Evolutionary conservation across 2,329 filamentous ascomycete genomes (phyloP), one percentile per base, ranked within the genome.

Genomic region (Saccharata proteae): DNA sequence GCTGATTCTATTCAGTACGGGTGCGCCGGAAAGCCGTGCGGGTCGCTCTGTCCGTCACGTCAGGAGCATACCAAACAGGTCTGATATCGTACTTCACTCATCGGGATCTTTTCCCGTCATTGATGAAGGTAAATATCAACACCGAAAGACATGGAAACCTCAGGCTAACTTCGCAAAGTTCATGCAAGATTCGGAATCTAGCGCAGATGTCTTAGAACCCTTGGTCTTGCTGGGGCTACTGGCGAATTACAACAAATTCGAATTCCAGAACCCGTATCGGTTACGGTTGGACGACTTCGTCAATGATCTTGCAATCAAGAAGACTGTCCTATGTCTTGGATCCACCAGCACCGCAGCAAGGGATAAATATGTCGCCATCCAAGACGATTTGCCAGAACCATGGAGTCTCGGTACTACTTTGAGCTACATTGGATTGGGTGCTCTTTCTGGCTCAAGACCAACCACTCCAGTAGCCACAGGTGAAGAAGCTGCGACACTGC

Each of bases 241-340:
- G 32, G 81, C 83, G 41, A 98, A 96, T 59, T 96, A 96, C 68
- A 96, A 98, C 69, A 98, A 96, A 55, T 98, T 98, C 49, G 90
- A 98, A 56, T 88, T 92, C 35, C 86, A 93, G 52, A 98, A 98
- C 45, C 88, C 88, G 1, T 98, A 98, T 47, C 80, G 90, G 46
- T 64, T 92, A 40, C 80, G 88, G 16, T 69, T 98, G 11, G 85
- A 88, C 45, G 86, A 96, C 54, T 96, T 96, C 55, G 84, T 94
- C 46, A 93, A 98, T 49, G 86, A 96, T 49, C 64, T 69, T 0
- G 79, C 80, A 2, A 94, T 96, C 45, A 71, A 78, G 37, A 83
- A 82, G 47, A 81, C 93, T 40, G 74, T 93, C 26, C 65, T 65
- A 29, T 80, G 79, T 35, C 71, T 93, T 14, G 84, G 85, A 3